Percentiles rank a stretch among this genome's conserved stretches.
These are phyloP conservation scores for Misopates orontium DNA, from an alignment of 257 asterid genomes.

Conservation along the genomic window DNA sequence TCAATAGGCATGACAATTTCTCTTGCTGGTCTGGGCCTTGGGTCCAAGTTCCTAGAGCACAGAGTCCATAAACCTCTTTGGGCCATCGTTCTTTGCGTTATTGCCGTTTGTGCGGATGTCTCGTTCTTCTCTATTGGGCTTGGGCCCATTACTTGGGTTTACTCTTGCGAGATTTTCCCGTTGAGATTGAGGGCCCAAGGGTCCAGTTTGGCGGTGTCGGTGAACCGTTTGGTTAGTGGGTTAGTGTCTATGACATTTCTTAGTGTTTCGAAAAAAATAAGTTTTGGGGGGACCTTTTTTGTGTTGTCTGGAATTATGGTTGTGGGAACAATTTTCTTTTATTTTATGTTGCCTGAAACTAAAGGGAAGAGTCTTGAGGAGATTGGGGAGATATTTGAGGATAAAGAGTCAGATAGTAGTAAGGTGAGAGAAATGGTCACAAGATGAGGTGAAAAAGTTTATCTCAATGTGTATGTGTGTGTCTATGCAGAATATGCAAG, in stretches of 20 bases:
- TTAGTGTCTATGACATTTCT: constrained; percentile 69
- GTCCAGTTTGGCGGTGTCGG: constrained; percentile 61
- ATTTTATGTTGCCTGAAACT: constrained; percentile 76
- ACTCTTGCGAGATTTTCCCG: constrained; percentile 74
- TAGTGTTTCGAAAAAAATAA: constrained; percentile 49
- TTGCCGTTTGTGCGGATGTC: constrained; percentile 71
- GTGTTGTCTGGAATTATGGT: constrained; percentile 63
- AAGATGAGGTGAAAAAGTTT: not conserved
- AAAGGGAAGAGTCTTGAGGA: constrained; percentile 77
- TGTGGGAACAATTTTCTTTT: constrained; percentile 57
- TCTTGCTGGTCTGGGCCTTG: constrained; percentile 61
- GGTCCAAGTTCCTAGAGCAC: constrained; percentile 47
- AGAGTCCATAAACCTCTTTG: constrained; percentile 55
- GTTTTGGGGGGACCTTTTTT: constrained; percentile 71
- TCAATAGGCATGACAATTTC: constrained; percentile 59
- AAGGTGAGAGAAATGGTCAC: not conserved
- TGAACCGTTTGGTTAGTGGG: constrained; percentile 81
- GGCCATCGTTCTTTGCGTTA: constrained; percentile 73
- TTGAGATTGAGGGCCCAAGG: constrained; percentile 77
- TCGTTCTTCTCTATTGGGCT: constrained; percentile 90
- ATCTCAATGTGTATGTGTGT: too few species aligned
- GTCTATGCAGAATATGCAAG: not conserved
- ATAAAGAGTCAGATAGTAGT: constrained; percentile 24
- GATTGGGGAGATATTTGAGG: constrained; percentile 61
- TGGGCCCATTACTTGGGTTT: constrained; percentile 92